Base-by-base conservation (phyloP, 2,329 filamentous ascomycete genomes). In the Hymenoscyphus scutula region DNA sequence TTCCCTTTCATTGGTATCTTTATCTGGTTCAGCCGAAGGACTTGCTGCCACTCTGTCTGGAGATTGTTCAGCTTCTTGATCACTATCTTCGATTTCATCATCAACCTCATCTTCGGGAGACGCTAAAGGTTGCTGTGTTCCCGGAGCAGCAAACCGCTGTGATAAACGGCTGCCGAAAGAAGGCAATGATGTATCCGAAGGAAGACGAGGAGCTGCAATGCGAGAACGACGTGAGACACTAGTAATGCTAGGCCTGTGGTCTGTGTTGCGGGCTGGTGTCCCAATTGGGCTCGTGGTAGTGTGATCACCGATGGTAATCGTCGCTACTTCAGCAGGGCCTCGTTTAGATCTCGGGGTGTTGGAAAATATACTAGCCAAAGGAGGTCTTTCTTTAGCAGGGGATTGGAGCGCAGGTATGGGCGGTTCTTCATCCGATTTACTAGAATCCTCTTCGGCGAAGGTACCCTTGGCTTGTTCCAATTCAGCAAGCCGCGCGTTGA, bases 221-320 rank as follows among this genome's bases (percentile, higher is more conserved):
- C 59, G 58, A 45, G 64, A 58, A 29, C 25, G 45, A 7, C 59
- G 56, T 32, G 64, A 48, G 17, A 62, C 61, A 34, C 51, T 64
- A 8, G 60, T 25, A 25, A 19, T 25, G 48, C 59, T 56, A 13
- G 67, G 66, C 10, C 60, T 56, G 34, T 65, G 64, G 56, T 66
- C 56, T 59, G 69, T 65, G 53, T 74, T 74, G 1, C 66, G 65
- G 41, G 55, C 60, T 30, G 69, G 68, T 2, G 66, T 70, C 11
- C 72, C 73, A 60, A 75, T 71, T 19, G 69, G 67, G 38, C 72
- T 73, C 6, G 68, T 74, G 15, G 71, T 63, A 2, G 71, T 74
- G 29, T 72, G 68, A 32, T 73, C 67, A 19, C 72, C 73, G 59
- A 74, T 75, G 3, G 70, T 74, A 45, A 75, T 74, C 15, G 72